These are phyloP conservation scores for Claviceps pazoutovae DNA, from an alignment of 2,329 filamentous ascomycete genomes.

Conservation along the genomic window DNA sequence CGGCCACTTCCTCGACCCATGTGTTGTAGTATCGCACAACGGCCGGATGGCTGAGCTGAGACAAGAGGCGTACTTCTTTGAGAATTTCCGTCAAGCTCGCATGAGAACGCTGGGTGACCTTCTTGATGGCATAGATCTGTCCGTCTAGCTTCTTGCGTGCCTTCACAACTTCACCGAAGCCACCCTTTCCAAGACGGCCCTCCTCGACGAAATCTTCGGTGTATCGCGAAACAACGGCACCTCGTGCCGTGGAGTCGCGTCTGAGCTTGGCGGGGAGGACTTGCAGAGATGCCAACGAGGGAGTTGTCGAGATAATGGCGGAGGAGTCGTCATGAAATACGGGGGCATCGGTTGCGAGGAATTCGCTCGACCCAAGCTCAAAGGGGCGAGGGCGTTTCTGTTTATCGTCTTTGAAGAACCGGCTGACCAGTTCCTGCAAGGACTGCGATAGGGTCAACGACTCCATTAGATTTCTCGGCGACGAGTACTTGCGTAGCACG, in stretches of 20 bases:
- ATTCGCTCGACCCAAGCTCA: slow-evolving; percentile 50
- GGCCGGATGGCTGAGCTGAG: slow-evolving; percentile 79
- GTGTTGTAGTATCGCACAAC: slow-evolving; percentile 87
- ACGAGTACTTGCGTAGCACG: slow-evolving; percentile 62
- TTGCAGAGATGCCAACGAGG: slow-evolving; percentile 27
- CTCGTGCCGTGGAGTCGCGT: slow-evolving; percentile 46
- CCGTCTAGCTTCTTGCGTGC: slow-evolving; percentile 89
- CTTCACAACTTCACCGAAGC: slow-evolving; percentile 92
- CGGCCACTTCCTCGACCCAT: slow-evolving; percentile 67
- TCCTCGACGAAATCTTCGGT: slow-evolving; percentile 82
- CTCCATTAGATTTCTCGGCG: slow-evolving; percentile 60
- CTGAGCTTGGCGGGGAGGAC: slow-evolving; percentile 35
- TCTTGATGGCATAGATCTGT: slow-evolving; percentile 91
- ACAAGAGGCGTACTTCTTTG: slow-evolving; percentile 76
- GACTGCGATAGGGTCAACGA: slow-evolving; percentile 58
- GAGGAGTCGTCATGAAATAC: slow-evolving; percentile 35
- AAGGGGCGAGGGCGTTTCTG: slow-evolving; percentile 79
- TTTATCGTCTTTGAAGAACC: slow-evolving; percentile 72
- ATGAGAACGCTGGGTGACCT: slow-evolving; percentile 73
- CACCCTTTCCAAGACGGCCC: slow-evolving; percentile 77
- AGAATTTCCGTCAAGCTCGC: slow-evolving; percentile 69
- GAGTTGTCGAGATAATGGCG: slow-evolving; percentile 26
- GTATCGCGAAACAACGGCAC: slow-evolving; percentile 55
- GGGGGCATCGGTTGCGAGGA: slow-evolving; percentile 50
- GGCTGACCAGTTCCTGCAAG: slow-evolving; percentile 65